phyloP scores from a whole-genome alignment of 495 filamentous ascomycete species.

The Neurospora sp. region DNA sequence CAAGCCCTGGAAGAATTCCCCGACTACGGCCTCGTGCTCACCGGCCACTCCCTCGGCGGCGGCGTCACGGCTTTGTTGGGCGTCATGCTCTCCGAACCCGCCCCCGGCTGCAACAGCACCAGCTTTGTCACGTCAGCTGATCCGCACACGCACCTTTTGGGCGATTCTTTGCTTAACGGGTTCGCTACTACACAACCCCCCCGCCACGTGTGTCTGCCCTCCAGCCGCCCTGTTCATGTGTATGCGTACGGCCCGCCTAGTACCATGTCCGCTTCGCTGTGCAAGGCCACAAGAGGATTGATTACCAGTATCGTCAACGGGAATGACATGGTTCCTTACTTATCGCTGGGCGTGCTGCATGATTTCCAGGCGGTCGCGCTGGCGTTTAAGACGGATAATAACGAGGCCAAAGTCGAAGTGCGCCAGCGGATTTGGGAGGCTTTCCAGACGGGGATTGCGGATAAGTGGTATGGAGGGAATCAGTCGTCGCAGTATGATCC shows the following conservation, averaged over 20 bases:
- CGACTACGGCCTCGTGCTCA: slow-evolving; percentile 66
- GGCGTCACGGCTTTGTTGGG: slow-evolving; percentile 66
- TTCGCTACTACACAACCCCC: slow-evolving; percentile 8
- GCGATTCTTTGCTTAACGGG: slow-evolving; percentile 3
- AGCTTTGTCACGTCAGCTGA: slow-evolving; percentile 38
- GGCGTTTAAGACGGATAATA: slow-evolving; percentile 61
- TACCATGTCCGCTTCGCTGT: slow-evolving; percentile 61
- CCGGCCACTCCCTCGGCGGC: slow-evolving; percentile 68
- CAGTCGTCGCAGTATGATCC: slow-evolving; percentile 1
- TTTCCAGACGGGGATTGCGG: slow-evolving; percentile 37
- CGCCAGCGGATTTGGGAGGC: slow-evolving; percentile 55
- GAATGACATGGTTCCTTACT: slow-evolving; percentile 61
- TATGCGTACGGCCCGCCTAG: slow-evolving; percentile 72
- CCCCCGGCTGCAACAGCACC: slow-evolving; percentile 22
- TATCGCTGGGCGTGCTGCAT: slow-evolving; percentile 65
- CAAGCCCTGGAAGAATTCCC: slow-evolving; percentile 61
- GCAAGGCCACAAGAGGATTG: slow-evolving; percentile 60
- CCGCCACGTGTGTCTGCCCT: slow-evolving; percentile 43
- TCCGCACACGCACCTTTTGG: slow-evolving; percentile 33
- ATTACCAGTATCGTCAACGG: slow-evolving; percentile 68
- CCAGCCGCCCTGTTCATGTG: slow-evolving; percentile 62
- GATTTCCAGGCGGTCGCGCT: slow-evolving; percentile 64
- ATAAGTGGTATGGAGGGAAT: slow-evolving; percentile 33
- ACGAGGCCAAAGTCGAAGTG: slow-evolving; percentile 54
- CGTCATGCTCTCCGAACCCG: slow-evolving; percentile 60